phyloP scores from a whole-genome alignment of 352 stramenopile genomes.

The Blastocystis sp. region DNA sequence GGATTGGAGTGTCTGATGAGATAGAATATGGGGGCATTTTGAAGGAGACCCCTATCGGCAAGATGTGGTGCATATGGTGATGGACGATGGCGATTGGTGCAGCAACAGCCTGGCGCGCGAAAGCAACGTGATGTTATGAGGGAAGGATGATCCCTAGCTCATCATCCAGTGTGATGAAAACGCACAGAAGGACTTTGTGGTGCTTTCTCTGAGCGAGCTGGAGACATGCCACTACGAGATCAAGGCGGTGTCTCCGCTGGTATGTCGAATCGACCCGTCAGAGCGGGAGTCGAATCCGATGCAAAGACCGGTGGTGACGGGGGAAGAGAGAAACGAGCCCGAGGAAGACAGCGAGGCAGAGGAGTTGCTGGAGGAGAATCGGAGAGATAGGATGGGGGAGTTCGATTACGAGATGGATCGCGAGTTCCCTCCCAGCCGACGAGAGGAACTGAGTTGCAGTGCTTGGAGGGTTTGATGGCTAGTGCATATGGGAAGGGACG shows the following conservation, averaged over 20 bases:
- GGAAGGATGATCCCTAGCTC: neutral
- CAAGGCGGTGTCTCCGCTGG: slow-evolving; percentile 25
- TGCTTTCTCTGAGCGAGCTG: slow-evolving; percentile 2
- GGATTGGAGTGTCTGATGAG: neutral
- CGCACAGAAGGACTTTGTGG: neutral
- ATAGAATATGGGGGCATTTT: slow-evolving; percentile 49
- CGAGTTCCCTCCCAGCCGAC: no score
- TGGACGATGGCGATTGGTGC: slow-evolving; percentile 44
- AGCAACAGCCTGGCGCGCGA: neutral
- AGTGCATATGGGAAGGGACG: neutral
- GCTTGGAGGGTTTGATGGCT: neutral
- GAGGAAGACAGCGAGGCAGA: neutral
- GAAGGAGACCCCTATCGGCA: neutral
- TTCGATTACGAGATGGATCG: neutral
- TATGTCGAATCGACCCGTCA: neutral
- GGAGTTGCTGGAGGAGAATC: no score
- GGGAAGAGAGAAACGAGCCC: neutral
- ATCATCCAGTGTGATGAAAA: slow-evolving; percentile 39
- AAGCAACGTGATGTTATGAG: neutral
- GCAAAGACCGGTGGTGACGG: neutral
- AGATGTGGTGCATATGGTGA: neutral
- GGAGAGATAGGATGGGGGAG: neutral
- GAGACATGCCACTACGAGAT: slow-evolving; percentile 33
- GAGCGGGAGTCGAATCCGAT: neutral
- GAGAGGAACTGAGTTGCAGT: no score